A percentile compares a stretch with the other conserved stretches of the same genome.
phyloP scores from a whole-genome alignment of 2,329 filamentous ascomycete species.

The Paecilomyces sp. region DNA sequence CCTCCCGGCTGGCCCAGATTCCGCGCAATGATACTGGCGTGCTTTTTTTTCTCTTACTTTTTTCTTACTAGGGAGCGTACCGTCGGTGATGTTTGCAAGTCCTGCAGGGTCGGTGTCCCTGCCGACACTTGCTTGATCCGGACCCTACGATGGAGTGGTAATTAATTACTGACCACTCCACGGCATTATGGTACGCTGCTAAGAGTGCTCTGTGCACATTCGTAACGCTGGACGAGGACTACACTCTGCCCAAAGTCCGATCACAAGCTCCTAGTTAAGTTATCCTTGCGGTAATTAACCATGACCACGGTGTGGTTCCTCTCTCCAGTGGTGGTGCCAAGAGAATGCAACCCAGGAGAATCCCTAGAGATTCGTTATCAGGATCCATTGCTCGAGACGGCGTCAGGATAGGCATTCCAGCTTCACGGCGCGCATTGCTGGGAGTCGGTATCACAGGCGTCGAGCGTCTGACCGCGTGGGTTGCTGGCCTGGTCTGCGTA shows the following conservation, averaged over 20 bases:
- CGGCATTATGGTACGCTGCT: neutral
- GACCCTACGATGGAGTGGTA: neutral
- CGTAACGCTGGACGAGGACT: neutral
- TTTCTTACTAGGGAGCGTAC: neutral
- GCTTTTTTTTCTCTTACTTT: neutral
- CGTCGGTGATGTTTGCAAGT: neutral
- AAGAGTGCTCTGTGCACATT: neutral
- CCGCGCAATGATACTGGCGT: neutral
- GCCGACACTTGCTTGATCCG: neutral
- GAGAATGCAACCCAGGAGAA: neutral
- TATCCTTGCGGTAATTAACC: neutral
- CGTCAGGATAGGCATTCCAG: neutral
- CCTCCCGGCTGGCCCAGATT: neutral
- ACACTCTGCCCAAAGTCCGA: neutral
- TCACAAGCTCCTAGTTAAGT: neutral
- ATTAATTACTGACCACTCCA: neutral
- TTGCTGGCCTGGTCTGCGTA: neutral
- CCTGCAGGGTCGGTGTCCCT: neutral
- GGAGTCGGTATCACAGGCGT: neutral
- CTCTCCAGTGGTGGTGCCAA: neutral
- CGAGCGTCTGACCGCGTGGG: neutral
- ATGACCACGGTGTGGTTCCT: neutral
- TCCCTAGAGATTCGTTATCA: neutral
- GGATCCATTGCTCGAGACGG: neutral
- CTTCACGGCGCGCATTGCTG: neutral